Evolutionary conservation across 2,329 filamentous ascomycete species (phyloP), one percentile per base, ranked within the genome.

Genomic region (Coniochaeta sp.): DNA sequence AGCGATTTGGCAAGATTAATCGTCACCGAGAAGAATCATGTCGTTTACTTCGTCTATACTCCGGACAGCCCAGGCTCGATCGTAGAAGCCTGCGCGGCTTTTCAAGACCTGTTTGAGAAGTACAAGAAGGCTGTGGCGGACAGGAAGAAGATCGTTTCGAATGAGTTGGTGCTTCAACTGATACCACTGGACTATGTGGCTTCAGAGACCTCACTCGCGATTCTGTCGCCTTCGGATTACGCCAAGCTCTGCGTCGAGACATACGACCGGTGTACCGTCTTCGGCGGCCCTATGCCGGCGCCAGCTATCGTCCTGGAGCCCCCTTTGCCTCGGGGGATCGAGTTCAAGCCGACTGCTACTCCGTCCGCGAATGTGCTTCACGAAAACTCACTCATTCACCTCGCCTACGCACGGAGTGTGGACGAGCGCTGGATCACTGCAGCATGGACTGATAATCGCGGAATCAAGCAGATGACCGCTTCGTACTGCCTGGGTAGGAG

Each of bases 371-470:
- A 89, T 16, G 71, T 92, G 6, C 73, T 94, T 50, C 81, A 86
- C 51, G 89, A 94, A 63, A 89, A 91, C 57, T 87, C 83, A 0
- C 86, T 86, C 61, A 81, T 95, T 27, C 89, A 95, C 64, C 72
- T 95, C 42, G 87, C 86, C 1, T 95, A 95, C 61, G 81, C 86
- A 2, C 78, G 84, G 51, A 91, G 87, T 61, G 74, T 85, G 10
- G 87, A 92, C 63, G 82, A 86, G 18, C 75, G 84, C 8, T 95
- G 90, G 90, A 71, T 94, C 32, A 86, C 85, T 12, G 86, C 83
- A 6, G 86, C 86, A 0, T 95, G 89, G 89, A 89, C 85, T 1
- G 88, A 95, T 62, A 89, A 83, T 58, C 79, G 80, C 24, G 89
- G 89, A 2, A 82, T 80, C 53, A 82, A 87, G 55, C 87, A 91